Percentiles rank a stretch among this genome's conserved stretches.
Conservation (phyloP, 1,139 yeast species). For the Kodamaea sp. region DNA sequence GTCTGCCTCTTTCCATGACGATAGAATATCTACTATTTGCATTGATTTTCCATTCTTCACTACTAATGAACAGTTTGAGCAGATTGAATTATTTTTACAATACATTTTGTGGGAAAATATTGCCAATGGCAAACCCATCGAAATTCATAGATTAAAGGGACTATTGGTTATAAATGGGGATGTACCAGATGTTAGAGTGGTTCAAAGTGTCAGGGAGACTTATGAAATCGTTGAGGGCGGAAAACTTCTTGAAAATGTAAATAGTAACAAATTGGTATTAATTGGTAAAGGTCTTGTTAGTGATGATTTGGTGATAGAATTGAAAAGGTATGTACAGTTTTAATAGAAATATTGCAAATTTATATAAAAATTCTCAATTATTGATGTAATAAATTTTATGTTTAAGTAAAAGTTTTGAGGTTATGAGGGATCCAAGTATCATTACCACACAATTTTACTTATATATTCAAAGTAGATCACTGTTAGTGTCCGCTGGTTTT, state of each 20-base stretch:
- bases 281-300: conserved; percentile 67
- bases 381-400: too few species aligned
- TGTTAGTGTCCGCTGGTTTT: too few species aligned
- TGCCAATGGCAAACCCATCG: conserved; percentile 44
- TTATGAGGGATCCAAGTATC: too few species aligned
- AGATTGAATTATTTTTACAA: conserved; percentile 62
- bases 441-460: too few species aligned
- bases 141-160: conserved; percentile 84
- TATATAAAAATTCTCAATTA: not conserved
- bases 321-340: conserved; percentile 16
- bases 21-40: conserved; percentile 61
- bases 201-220: conserved; percentile 94
- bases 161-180: conserved; percentile 39
- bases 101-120: conserved; percentile 63
- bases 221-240: conserved; percentile 71
- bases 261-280: conserved; percentile 60
- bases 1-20: conserved; percentile 35
- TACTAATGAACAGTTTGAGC: conserved; percentile 27
- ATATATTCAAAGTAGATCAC: too few species aligned
- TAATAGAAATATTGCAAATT: not conserved
- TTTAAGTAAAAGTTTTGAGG: too few species aligned
- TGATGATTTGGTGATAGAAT: conserved; percentile 26
- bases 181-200: conserved; percentile 46
- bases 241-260: conserved; percentile 32
- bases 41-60: conserved; percentile 49